Evolutionary conservation across 108 stramenopile genomes (phyloP).

Genomic region (Schizochytrium sp.): DNA sequence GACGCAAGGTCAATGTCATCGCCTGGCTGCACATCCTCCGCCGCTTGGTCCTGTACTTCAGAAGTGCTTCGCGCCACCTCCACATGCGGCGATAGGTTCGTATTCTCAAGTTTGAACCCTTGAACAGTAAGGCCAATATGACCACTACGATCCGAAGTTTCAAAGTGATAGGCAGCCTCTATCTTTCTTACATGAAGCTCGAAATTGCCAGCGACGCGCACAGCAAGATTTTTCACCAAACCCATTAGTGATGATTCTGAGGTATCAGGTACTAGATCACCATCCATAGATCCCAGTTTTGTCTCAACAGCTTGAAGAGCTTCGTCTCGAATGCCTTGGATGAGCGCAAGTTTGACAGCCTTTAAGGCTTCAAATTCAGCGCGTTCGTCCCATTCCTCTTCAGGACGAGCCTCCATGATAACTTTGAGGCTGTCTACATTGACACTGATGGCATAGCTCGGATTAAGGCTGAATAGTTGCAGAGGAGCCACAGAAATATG

Average conservation of each 20-base stretch:
- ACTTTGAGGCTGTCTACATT: background rate
- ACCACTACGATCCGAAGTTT: slow-evolving; percentile 15
- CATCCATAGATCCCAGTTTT: slow-evolving; percentile 12
- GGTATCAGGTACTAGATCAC: background rate
- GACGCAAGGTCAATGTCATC: slow-evolving; percentile 23
- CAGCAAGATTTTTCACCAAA: slow-evolving; percentile 30
- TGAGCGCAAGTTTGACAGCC: slow-evolving; percentile 27
- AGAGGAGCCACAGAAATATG: slow-evolving; percentile 24
- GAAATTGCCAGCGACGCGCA: slow-evolving; percentile 46
- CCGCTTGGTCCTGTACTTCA: background rate
- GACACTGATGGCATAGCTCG: slow-evolving; percentile 56
- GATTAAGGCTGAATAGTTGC: background rate
- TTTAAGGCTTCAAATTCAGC: slow-evolving; percentile 47
- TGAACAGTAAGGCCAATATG: background rate
- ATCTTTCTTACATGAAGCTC: background rate
- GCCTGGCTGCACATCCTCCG: background rate
- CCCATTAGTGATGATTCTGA: slow-evolving; percentile 39
- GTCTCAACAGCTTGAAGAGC: slow-evolving; percentile 20
- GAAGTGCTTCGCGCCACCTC: background rate
- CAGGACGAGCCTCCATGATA: slow-evolving; percentile 28
- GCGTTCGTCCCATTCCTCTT: slow-evolving; percentile 39
- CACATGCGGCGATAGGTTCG: background rate
- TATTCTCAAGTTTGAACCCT: slow-evolving; percentile 7
- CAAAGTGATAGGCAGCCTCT: slow-evolving; percentile 53
- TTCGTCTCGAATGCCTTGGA: background rate